Conservation (phyloP, 805 yeast genomes). For the Lipomyces lipofer region DNA sequence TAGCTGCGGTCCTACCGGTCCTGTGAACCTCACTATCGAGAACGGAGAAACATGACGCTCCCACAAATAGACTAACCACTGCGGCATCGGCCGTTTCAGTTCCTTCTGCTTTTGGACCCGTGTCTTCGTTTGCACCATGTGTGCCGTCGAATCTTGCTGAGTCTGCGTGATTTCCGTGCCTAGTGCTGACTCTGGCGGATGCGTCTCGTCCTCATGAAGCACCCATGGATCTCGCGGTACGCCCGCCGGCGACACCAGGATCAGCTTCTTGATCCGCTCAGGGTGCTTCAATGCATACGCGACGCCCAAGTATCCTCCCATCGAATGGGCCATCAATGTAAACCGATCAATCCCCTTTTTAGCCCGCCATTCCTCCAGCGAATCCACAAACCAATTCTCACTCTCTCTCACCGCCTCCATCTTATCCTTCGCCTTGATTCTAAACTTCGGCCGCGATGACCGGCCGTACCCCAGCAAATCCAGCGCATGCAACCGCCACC, state of each 20-base stretch:
- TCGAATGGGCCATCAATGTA: constrained; percentile 77
- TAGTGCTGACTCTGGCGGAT: constrained; percentile 8
- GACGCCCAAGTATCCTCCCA: constrained; percentile 85
- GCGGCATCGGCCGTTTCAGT: constrained; percentile 54
- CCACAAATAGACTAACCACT: constrained; percentile 82
- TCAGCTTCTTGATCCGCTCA: constrained; percentile 59
- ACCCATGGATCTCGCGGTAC: constrained; percentile 46
- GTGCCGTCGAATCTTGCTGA: constrained; percentile 21
- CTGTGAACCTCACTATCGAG: constrained; percentile 69
- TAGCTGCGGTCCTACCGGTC: constrained; percentile 79
- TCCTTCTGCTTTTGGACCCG: constrained; percentile 25
- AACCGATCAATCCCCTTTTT: constrained; percentile 52
- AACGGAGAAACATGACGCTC: constrained; percentile 86
- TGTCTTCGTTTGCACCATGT: constrained; percentile 10
- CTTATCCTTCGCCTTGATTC: constrained; percentile 34
- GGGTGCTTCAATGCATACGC: constrained; percentile 66
- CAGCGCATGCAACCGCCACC: constrained; percentile 78
- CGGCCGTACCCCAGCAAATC: constrained; percentile 91
- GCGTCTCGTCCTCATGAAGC: constrained; percentile 16
- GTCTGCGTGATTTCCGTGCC: constrained; percentile 23
- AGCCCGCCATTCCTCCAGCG: constrained; percentile 64
- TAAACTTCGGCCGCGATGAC: constrained; percentile 74
- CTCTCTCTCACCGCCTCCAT: constrained; percentile 50
- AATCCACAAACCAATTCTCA: constrained; percentile 64
- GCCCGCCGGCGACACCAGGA: constrained; percentile 92